Evolutionary conservation across 306 rosid genomes (phyloP).

Genomic region (Vicia villosa): DNA sequence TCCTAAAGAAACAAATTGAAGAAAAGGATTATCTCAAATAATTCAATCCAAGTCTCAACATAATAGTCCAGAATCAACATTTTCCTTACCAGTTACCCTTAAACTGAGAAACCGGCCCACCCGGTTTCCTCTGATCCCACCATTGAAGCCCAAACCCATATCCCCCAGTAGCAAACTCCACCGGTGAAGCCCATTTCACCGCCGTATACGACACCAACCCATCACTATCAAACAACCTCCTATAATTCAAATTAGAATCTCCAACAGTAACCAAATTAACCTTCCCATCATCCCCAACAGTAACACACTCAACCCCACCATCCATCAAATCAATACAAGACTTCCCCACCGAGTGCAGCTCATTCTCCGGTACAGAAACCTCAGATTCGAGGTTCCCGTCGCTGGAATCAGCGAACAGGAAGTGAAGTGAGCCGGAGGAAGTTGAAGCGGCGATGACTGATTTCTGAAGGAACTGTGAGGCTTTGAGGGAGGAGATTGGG

Average conservation of each 20-base stretch:
- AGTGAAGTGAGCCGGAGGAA: constrained; percentile 66
- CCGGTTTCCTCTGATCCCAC: constrained; percentile 93
- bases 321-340: constrained; percentile 70
- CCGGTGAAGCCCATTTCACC: constrained; percentile 83
- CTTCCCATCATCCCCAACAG: constrained; percentile 83
- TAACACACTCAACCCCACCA: constrained; percentile 70
- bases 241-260: constrained; percentile 49
- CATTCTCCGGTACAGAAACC: constrained; percentile 58
- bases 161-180: constrained; percentile 86
- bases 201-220: constrained; percentile 81
- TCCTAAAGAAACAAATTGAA: no score
- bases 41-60: neutral
- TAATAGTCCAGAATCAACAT: neutral
- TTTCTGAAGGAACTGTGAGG: constrained; percentile 56
- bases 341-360: constrained; percentile 50
- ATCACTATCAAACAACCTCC: constrained; percentile 66
- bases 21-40: neutral
- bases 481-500: constrained; percentile 64
- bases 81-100: constrained; percentile 76
- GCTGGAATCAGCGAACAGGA: constrained; percentile 51
- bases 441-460: constrained; percentile 66
- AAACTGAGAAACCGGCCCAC: constrained; percentile 82
- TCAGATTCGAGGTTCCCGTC: constrained; percentile 56
- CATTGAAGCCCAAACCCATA: constrained; percentile 84
- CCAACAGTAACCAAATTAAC: constrained; percentile 65